Conservation (phyloP, 2,329 filamentous ascomycete species). For the Penicillium sp. region DNA sequence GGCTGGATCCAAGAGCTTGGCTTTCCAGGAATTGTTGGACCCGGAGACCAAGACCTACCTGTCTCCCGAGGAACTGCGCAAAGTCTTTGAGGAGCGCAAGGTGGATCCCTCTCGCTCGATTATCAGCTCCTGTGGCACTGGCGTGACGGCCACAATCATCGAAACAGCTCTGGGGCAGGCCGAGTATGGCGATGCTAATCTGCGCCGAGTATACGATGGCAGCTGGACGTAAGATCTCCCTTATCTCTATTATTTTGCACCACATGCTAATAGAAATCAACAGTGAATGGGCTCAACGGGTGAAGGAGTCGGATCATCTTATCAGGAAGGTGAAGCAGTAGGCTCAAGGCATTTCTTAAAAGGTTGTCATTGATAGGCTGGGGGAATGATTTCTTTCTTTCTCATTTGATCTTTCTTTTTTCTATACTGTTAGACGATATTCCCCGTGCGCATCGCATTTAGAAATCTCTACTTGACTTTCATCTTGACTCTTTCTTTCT, state of each 20-base stretch:
- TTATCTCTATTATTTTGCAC: slow-evolving; percentile 26
- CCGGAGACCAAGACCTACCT: slow-evolving; percentile 78
- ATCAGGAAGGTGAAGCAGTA: slow-evolving; percentile 40
- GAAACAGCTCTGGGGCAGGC: slow-evolving; percentile 83
- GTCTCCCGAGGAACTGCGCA: slow-evolving; percentile 67
- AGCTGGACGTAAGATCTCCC: slow-evolving; percentile 81
- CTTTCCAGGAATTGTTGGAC: slow-evolving; percentile 77
- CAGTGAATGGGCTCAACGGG: slow-evolving; percentile 54
- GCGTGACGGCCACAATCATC: slow-evolving; percentile 87
- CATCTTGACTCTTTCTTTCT: neutral
- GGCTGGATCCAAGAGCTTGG: slow-evolving; percentile 80
- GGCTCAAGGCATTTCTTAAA: neutral
- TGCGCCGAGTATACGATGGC: slow-evolving; percentile 83
- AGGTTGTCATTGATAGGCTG: neutral
- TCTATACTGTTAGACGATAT: neutral
- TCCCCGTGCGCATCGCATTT: neutral
- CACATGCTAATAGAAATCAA: neutral
- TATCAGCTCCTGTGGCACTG: slow-evolving; percentile 86
- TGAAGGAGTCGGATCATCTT: slow-evolving; percentile 46
- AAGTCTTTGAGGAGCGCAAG: slow-evolving; percentile 76
- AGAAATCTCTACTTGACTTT: neutral
- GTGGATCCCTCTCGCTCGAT: slow-evolving; percentile 78
- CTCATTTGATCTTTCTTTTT: neutral
- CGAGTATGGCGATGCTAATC: slow-evolving; percentile 66
- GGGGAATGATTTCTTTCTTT: neutral